These are phyloP conservation scores for Phytophthora sp. DNA, from an alignment of 352 stramenopile genomes.

Conservation along the genomic window DNA sequence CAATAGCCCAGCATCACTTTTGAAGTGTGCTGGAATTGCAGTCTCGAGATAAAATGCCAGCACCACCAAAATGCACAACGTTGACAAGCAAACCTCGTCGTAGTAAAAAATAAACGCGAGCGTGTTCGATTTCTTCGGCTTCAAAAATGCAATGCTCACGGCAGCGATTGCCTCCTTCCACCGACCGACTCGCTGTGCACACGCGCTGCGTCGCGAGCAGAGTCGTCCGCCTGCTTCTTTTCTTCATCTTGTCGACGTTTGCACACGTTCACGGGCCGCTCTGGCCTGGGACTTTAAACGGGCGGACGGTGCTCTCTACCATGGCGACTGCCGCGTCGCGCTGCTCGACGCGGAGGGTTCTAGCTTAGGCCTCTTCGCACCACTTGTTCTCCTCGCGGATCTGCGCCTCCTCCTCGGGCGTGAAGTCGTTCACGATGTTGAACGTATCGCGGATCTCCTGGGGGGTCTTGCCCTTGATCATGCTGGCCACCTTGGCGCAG, in stretches of 20 bases:
- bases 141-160: conserved; percentile 11
- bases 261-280: neutral
- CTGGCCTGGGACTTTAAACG: neutral
- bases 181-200: conserved; percentile 11
- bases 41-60: too few relatives aligned
- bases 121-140: conserved; percentile 11
- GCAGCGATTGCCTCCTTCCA: conserved; percentile 7
- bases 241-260: conserved; percentile 4
- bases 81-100: neutral
- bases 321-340: too few relatives aligned
- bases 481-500: conserved; percentile 59
- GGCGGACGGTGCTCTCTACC: too few relatives aligned
- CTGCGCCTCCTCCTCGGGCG: conserved; percentile 62
- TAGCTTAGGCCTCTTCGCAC: conserved; percentile 50
- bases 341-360: too few relatives aligned
- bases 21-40: too few relatives aligned
- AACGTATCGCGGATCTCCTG: conserved; percentile 70
- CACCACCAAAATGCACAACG: neutral
- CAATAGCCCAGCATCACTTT: too few relatives aligned
- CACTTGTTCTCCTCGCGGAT: conserved; percentile 81
- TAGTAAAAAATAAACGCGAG: neutral
- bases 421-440: conserved; percentile 63
- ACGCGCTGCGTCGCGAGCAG: neutral
- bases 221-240: conserved; percentile 1
- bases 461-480: conserved; percentile 75